Evolutionary conservation across 495 filamentous ascomycete species (phyloP), one percentile per base, ranked within the genome.

Genomic region (Acidiella bohemica): DNA sequence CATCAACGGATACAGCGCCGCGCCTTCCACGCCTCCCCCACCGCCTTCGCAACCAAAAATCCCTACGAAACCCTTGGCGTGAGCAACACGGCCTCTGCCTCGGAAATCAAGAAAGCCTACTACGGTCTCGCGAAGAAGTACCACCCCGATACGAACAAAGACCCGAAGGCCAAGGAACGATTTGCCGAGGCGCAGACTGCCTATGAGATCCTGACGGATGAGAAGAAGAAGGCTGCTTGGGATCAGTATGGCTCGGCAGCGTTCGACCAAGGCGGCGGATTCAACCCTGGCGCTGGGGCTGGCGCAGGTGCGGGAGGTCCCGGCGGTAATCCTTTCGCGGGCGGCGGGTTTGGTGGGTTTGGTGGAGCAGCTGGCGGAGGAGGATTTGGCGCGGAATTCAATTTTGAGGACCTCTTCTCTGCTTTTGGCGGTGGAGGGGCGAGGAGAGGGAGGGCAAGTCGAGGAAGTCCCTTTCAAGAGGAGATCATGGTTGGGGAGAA

Each of bases 111-210:
- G 56, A 96, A 95, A 61, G 88, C 90, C 2, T 97, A 97, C 66
- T 97, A 97, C 59, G 79, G 84, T 38, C 66, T 94, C 45, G 90
- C 90, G n/a, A 96, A 96, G 63, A 96, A 95, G 56, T 97, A 76
- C 57, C 90, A 97, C 53, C 90, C 90, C 6, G 90, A 97, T 59
- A 94, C 90, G 26, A 96, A 94, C 66, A 97, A 95, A 62, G 90
- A 94, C 37, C 56, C 84, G 6, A 66, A 64, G 5, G 88, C 90
- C 22, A 95, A 95, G 58, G 90, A 96, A 39, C 88, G 81, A 53
- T 97, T 97, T 55, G 67, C 76, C 31, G 90, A 93, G 47, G 81
- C 90, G 39, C 90, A 95, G 57, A 67, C 78, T 1, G 82, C 90
- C 2, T 97, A 96, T 57, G 90, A 97, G 57, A 63, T 95, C 25